Evolutionary conservation across 495 filamentous ascomycete genomes (phyloP), one percentile per base, ranked within the genome.

Genomic region (Neurospora tetrasperma): DNA sequence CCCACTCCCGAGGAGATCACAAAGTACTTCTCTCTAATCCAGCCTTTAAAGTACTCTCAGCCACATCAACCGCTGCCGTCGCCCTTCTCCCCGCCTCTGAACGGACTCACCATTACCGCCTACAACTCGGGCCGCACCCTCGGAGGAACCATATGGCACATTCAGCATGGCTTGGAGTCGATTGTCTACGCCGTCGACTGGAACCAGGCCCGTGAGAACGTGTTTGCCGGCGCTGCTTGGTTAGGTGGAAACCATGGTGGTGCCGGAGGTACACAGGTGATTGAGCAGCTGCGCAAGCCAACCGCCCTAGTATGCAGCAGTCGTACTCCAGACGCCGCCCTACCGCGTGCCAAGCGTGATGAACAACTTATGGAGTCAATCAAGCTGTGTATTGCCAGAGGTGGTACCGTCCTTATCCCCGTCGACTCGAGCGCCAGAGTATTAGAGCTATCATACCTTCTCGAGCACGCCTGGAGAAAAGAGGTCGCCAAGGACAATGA

Each of bases 141-240:
- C 0, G 96, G 96, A 76, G 96, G 96, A 73, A 97, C 96, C 38
- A 97, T 99, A 82, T 99, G 96, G 96, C 95, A 98, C 78, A 94
- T 99, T 74, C 96, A 97, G 73, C 94, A 98, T 84, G 94, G 94
- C 1, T 87, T 98, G 79, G 96, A 99, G 79, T 97, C 94, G 1
- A 96, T 99, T 44, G 94, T 98, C 14, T 98, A 99, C 75, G 95
- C 96, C 2, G 91, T 97, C 16, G 95, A 98, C 77, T 99, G 96
- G 96, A 98, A 97, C 77, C 94, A 98, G 79, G 92, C 90, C 12
- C 87, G 93, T 69, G 96, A 99, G 80, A 96, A 97, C 84, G 93
- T 97, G 14, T 88, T 96, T 54, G 88, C 95, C 3, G 96, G 94
- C 73, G 96, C 96, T 44, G 93, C 94, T 20, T 98, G 96, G 93